Evolutionary conservation across 805 yeast species (phyloP), one percentile per base, ranked within the genome.

Genomic region (Wickerhamomyces mucosus): DNA sequence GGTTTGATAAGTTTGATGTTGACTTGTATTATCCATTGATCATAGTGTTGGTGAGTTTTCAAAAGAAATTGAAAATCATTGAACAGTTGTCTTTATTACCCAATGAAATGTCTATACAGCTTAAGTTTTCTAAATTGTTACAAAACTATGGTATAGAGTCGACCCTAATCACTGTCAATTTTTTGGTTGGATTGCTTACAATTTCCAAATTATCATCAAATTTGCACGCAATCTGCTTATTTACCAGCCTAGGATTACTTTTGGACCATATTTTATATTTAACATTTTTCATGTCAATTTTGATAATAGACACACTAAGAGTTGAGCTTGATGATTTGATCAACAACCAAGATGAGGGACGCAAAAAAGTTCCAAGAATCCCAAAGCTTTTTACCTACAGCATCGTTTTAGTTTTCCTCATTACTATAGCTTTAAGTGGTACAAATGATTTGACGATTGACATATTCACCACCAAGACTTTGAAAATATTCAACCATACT

Each of bases 231-330:
- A 61, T 62, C 27, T 66, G 73, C 33, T 40, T 64, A 9, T 73
- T 72, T 43, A 53, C 70, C 1, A 42, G 65, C 1, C 31, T 67
- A 18, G 66, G 77, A 0, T 42, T 80, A n/a, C 18, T 71, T 2
- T 52, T 77, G 24, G 83, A 79, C 40, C 79, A 73, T 46, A 35
- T 67, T 5, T 55, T 83, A 23, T 84, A 77, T 41, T 47, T 74
- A 29, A 70, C 88, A 1, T 82, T 64, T 50, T 69, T 81, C 36
- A 59, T 75, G 2, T 74, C 85, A 0, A 72, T 81, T 2, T 56
- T 82, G 19, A 65, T 78, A 13, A 69, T 83, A 23, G 94, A 84
- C 55, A 56, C 76, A 19, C 67, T 76, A 28, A 63, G 84, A 33
- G 51, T 69, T 18, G 88, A 78, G 41, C 60, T 78, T 13, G 68